Percentiles rank a stretch among this genome's conserved stretches.
These are phyloP conservation scores for Escovopsis sp. DNA, from an alignment of 2,329 filamentous ascomycete species.

Conservation along the genomic window DNA sequence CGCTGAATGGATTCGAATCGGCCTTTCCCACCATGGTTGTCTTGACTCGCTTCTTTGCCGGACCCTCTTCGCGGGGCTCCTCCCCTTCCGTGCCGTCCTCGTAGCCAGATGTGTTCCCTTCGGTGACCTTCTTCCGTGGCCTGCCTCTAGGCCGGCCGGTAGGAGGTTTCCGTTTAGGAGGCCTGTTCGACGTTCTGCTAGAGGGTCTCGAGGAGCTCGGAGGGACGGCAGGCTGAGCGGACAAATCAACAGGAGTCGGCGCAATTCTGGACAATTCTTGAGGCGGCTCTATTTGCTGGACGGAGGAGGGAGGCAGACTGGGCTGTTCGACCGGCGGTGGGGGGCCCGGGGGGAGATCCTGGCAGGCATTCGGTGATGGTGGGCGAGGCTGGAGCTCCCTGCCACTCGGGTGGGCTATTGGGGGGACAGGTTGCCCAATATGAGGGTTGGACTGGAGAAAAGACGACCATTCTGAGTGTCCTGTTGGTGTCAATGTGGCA, in stretches of 20 bases:
- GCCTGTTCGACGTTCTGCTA: slow-evolving; percentile 40
- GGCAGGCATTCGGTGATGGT: slow-evolving; percentile 14
- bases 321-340: slow-evolving; percentile 9
- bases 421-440: slow-evolving; percentile 20
- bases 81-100: slow-evolving; percentile 51
- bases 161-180: slow-evolving; percentile 23
- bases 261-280: slow-evolving; percentile 21
- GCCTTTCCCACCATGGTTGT: slow-evolving; percentile 57
- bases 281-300: slow-evolving; percentile 7
- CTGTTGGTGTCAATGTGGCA: slow-evolving; percentile 32
- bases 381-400: slow-evolving; percentile 16
- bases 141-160: slow-evolving; percentile 41
- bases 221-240: slow-evolving; percentile 7
- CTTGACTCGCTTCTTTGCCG: slow-evolving; percentile 58
- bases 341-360: slow-evolving; percentile 10
- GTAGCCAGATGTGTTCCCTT: slow-evolving; percentile 59
- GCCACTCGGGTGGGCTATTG: background rate
- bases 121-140: slow-evolving; percentile 36
- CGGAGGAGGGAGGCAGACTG: slow-evolving; percentile 13
- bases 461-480: slow-evolving; percentile 62
- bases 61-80: slow-evolving; percentile 38
- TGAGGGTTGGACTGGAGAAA: slow-evolving; percentile 59
- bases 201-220: slow-evolving; percentile 37
- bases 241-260: slow-evolving; percentile 17
- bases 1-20: slow-evolving; percentile 56